Evolutionary conservation across 2,329 filamentous ascomycete genomes (phyloP).

Genomic region (Phyllosticta ampelicida): DNA sequence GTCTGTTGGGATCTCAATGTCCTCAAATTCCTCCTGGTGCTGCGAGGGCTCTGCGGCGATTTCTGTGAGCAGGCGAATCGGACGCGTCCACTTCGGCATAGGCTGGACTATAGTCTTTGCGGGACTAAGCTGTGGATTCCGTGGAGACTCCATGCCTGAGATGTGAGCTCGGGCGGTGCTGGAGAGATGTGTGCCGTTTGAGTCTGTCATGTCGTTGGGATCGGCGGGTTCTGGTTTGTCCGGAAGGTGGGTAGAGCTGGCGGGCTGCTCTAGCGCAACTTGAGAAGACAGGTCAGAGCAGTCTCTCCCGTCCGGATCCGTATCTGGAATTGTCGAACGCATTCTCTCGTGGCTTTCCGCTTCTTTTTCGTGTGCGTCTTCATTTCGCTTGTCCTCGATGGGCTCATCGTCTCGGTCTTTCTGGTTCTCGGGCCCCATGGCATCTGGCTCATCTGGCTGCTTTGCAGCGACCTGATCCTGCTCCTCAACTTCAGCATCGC

Average conservation of each 20-base stretch:
- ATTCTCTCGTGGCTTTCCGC: not conserved
- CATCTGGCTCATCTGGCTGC: not conserved
- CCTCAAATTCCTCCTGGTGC: not conserved
- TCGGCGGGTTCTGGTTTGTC: not conserved
- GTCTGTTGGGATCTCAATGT: constrained; percentile 2
- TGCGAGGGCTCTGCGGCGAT: constrained; percentile 27
- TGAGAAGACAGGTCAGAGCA: not conserved
- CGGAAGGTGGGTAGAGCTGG: not conserved
- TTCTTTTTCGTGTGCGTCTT: too few relatives aligned
- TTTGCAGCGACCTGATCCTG: too few relatives aligned
- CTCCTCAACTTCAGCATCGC: not conserved
- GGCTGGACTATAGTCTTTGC: constrained; percentile 2
- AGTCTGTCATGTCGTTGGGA: not conserved
- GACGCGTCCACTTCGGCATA: constrained; percentile 4
- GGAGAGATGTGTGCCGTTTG: not conserved
- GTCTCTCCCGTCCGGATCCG: not conserved
- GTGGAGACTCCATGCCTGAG: constrained; percentile 15
- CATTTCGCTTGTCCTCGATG: not conserved
- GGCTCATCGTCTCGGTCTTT: not conserved
- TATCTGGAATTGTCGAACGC: constrained; percentile 2
- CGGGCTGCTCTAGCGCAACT: not conserved
- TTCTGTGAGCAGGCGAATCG: constrained; percentile 23
- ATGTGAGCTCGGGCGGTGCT: constrained; percentile 30
- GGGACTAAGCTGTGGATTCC: not conserved
- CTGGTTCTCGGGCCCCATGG: not conserved